Percentiles rank a stretch among this genome's conserved stretches.
phyloP scores from a whole-genome alignment of 2,329 filamentous ascomycete genomes.

The Hysterium pulicare region DNA sequence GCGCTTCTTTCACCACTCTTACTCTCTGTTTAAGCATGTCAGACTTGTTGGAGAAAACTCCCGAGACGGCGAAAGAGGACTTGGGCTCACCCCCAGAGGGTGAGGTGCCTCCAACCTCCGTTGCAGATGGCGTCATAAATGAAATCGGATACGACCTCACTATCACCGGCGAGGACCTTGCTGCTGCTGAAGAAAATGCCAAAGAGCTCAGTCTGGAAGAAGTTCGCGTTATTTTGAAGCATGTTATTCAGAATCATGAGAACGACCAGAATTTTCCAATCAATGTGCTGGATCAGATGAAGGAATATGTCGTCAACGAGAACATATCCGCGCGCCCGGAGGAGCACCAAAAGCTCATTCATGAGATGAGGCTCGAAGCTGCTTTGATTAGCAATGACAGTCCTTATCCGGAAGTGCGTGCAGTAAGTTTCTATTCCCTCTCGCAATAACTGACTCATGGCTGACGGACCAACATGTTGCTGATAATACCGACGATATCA shows the following conservation, averaged over 20 bases:
- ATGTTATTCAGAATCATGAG: slow-evolving; percentile 43
- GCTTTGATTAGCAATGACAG: slow-evolving; percentile 47
- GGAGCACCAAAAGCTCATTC: slow-evolving; percentile 48
- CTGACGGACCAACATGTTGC: slow-evolving; percentile 3
- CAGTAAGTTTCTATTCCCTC: slow-evolving; percentile 1
- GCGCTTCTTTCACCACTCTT: too few relatives aligned
- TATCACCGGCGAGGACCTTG: slow-evolving; percentile 9
- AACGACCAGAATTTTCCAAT: slow-evolving; percentile 50
- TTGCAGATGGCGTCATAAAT: neutral
- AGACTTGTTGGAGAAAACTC: too few relatives aligned
- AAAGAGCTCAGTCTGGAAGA: slow-evolving; percentile 6
- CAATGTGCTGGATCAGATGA: slow-evolving; percentile 40
- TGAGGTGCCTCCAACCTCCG: neutral
- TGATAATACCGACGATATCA: slow-evolving; percentile 11
- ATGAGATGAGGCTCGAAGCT: slow-evolving; percentile 55
- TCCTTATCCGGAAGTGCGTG: slow-evolving; percentile 14
- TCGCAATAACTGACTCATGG: neutral
- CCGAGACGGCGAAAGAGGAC: too few relatives aligned
- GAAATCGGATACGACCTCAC: slow-evolving; percentile 7
- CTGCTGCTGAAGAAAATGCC: slow-evolving; percentile 6
- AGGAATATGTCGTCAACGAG: slow-evolving; percentile 44
- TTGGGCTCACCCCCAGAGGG: too few relatives aligned
- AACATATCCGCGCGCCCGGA: slow-evolving; percentile 46
- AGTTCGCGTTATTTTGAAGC: slow-evolving; percentile 5
- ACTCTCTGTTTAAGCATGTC: too few relatives aligned